Conservation (phyloP, 345 rosid species). For the Trapa incisa region DNA sequence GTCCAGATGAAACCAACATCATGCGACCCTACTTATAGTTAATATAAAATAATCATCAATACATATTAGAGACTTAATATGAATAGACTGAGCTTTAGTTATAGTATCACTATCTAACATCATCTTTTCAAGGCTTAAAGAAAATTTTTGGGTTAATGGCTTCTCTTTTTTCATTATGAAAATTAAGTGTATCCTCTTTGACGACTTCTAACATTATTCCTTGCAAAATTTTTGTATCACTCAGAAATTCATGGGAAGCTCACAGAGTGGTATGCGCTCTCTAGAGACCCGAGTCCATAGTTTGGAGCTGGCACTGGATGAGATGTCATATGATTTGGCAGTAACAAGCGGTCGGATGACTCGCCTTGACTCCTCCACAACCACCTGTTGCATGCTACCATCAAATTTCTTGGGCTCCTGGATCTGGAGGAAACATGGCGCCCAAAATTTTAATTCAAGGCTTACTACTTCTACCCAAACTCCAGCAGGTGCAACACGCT, state of each 20-base stretch:
- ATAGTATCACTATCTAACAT: background rate
- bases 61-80: too few species aligned
- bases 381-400: conserved; percentile 66
- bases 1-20: too few species aligned
- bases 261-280: conserved; percentile 68
- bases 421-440: conserved; percentile 62
- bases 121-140: background rate
- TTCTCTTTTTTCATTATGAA: background rate
- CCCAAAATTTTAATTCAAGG: conserved; percentile 29
- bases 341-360: conserved; percentile 70
- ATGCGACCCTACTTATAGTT: too few species aligned
- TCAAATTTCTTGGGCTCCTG: conserved; percentile 56
- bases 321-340: conserved; percentile 81
- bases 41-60: too few species aligned
- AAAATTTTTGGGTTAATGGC: background rate
- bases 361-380: conserved; percentile 24
- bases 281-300: conserved; percentile 83
- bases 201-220: background rate
- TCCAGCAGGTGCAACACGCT: conserved; percentile 8
- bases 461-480: conserved; percentile 18
- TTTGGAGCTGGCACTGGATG: conserved; percentile 81
- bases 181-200: background rate
- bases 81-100: too few species aligned
- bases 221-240: background rate
- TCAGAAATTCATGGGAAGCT: conserved; percentile 76